Evolutionary conservation across 192 early-diverging fungal genomes (phyloP), one percentile per base, ranked within the genome.

Genomic region (Coemansia umbellata): DNA sequence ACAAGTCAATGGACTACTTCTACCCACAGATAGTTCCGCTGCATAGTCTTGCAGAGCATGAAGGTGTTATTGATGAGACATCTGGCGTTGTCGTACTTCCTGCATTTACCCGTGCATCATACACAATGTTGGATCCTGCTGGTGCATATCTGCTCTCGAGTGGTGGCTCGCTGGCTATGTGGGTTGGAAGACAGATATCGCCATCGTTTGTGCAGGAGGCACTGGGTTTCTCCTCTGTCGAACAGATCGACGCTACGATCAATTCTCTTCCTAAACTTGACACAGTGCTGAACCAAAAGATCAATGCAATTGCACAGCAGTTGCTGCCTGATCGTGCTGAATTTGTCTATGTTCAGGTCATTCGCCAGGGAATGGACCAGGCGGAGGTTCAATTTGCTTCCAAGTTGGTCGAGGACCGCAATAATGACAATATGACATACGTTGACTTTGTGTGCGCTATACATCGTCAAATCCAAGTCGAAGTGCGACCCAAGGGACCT

Each of bases 91-190:
- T 92, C 4, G 52, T 65, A 39, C 53, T 95, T 23, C 91, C 93
- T 13, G 57, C 80, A 2, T 44, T 78, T 45, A 59, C 90, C 18
- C 81, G 96, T 5, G 81, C 81, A 11, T 95, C 93, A 0, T 87
- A 85, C 54, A 76, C 83, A 31, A 81, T 91, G 31, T 60, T 99
- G 19, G 82, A 91, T 37, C 72, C 82, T 0, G 60, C 66, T 7
- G 94, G 94, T 3, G 85, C 86, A 3, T 99, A 94, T 63, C 33
- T 97, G 27, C 56, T 95, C 40, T 92, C 94, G 67, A 93, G 91
- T 57, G 86, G 89, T 7, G 80, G 88, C 44, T 54, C 61, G 37
- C 58, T 93, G 69, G 83, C 81, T 47, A 65, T 96, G n/a, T 99
- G 93, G 92, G 55, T 99, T 15, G 96, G 96, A 4, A 78, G 84